A percentile compares a stretch with the other conserved stretches of the same genome.
These are phyloP conservation scores for Penicillium psychrofluorescens DNA, from an alignment of 495 filamentous ascomycete species.

Conservation along the genomic window DNA sequence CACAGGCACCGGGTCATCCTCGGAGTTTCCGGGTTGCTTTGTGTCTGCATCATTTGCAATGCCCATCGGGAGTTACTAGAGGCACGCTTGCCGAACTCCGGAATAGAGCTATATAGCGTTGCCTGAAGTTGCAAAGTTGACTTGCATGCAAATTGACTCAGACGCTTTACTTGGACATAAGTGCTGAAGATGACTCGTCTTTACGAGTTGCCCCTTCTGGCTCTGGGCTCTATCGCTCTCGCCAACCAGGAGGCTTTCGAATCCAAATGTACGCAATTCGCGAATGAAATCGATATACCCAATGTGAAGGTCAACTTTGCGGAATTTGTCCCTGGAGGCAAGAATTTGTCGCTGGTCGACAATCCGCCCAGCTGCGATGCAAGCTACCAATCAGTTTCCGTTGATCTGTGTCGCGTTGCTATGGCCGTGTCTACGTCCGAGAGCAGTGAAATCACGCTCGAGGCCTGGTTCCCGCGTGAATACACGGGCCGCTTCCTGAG, in stretches of 20 bases:
- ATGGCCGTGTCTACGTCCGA: conserved; percentile 49
- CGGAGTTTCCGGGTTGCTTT: neutral
- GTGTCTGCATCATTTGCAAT: neutral
- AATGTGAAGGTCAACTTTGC: conserved; percentile 32
- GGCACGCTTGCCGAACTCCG: conserved; percentile 7
- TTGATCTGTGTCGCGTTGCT: conserved; percentile 50
- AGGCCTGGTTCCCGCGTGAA: conserved; percentile 50
- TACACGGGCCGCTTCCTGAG: conserved; percentile 46
- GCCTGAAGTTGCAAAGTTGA: neutral
- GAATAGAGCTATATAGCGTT: conserved; percentile 2
- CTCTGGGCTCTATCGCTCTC: conserved; percentile 15
- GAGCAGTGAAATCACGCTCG: conserved; percentile 45
- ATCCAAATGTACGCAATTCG: conserved; percentile 23
- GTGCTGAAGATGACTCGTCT: conserved; percentile 9
- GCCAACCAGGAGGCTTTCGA: conserved; percentile 26
- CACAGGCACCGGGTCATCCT: conserved; percentile 4
- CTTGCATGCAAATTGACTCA: neutral
- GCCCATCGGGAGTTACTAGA: conserved; percentile 3
- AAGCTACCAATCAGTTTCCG: conserved; percentile 33
- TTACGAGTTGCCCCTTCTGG: conserved; percentile 12
- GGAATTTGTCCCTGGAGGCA: conserved; percentile 37
- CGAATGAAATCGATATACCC: conserved; percentile 24
- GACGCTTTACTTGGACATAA: neutral
- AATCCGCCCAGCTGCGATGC: conserved; percentile 35
- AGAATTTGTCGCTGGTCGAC: conserved; percentile 41